Conservation (phyloP, 1,284 basidiomycete genomes). For the Apiotrichum porosum region DNA sequence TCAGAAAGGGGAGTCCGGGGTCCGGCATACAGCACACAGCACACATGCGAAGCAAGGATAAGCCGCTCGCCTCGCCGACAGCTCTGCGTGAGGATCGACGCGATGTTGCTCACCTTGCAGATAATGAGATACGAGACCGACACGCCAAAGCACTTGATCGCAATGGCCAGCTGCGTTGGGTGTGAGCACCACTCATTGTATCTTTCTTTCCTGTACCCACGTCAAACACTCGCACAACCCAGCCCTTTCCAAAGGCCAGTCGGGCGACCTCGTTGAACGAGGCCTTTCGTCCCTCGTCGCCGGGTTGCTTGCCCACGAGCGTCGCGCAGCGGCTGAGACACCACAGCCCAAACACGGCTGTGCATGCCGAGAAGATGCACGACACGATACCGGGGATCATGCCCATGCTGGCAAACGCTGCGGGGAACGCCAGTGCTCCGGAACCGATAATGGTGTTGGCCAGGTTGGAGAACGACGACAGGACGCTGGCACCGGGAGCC, state of each 20-base stretch:
- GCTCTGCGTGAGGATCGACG: too few relatives aligned
- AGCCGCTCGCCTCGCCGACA: too few relatives aligned
- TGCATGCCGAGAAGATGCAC: conserved; percentile 76
- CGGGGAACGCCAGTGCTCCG: conserved; percentile 55
- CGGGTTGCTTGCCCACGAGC: conserved; percentile 53
- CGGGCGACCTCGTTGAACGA: conserved; percentile 84
- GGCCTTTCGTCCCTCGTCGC: conserved; percentile 55
- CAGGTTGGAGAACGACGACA: conserved; percentile 55
- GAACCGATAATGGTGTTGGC: conserved; percentile 84
- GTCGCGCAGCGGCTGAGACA: conserved; percentile 80
- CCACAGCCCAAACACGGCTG: conserved; percentile 82
- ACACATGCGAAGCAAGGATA: background rate
- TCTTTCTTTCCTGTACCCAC: conserved; percentile 23
- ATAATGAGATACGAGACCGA: conserved; percentile 94
- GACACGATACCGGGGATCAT: conserved; percentile 81
- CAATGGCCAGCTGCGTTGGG: conserved; percentile 79
- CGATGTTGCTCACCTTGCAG: conserved; percentile 66
- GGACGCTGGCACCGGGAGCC: conserved; percentile 15
- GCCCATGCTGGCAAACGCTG: conserved; percentile 81
- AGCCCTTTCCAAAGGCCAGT: conserved; percentile 63
- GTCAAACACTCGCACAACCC: conserved; percentile 45
- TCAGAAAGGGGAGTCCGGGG: background rate
- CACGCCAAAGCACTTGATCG: conserved; percentile 94
- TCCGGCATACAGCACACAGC: too few relatives aligned
- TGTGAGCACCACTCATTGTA: conserved; percentile 13